phyloP scores from a whole-genome alignment of 768 basidiomycete genomes.

The Sporobolomyces roseus region DNA sequence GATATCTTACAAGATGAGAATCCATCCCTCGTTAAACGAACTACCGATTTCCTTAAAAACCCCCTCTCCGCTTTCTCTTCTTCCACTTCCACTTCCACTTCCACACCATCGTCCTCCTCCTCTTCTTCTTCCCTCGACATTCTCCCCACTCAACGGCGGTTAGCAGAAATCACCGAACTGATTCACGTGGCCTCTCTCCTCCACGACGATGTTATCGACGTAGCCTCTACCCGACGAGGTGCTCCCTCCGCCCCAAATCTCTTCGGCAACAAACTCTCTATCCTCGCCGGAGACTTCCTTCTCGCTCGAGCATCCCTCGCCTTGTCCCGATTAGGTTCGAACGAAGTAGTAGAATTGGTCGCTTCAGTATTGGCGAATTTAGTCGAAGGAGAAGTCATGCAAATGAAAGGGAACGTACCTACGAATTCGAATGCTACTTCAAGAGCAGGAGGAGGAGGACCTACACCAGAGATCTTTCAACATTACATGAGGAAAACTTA shows the following conservation, averaged over 20 bases:
- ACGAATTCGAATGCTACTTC: slow-evolving; percentile 2
- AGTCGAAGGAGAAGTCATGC: slow-evolving; percentile 93
- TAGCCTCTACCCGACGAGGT: slow-evolving; percentile 66
- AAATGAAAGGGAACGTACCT: slow-evolving; percentile 55
- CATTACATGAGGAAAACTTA: slow-evolving; percentile 88
- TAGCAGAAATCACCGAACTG: slow-evolving; percentile 97
- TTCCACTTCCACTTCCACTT: slow-evolving; percentile 44
- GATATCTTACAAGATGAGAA: slow-evolving; percentile 89
- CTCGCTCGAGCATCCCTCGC: slow-evolving; percentile 85
- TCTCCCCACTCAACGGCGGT: slow-evolving; percentile 81
- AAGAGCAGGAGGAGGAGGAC: slow-evolving; percentile 7
- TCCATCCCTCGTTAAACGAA: slow-evolving; percentile 74
- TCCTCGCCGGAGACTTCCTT: slow-evolving; percentile 93
- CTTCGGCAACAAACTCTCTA: slow-evolving; percentile 87
- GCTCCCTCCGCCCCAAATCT: slow-evolving; percentile 65
- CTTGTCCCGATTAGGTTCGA: slow-evolving; percentile 75
- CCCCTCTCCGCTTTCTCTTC: slow-evolving; percentile 51
- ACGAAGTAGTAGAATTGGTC: slow-evolving; percentile 88
- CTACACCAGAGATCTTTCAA: slow-evolving; percentile 51
- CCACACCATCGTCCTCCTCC: neutral
- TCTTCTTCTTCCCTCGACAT: slow-evolving; percentile 48
- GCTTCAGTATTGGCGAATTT: slow-evolving; percentile 87
- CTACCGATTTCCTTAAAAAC: slow-evolving; percentile 61
- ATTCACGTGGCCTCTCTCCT: slow-evolving; percentile 90
- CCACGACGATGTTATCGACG: slow-evolving; percentile 85